Evolutionary conservation across 768 basidiomycete species (phyloP).

Genomic region (Dioszegia crocea): DNA sequence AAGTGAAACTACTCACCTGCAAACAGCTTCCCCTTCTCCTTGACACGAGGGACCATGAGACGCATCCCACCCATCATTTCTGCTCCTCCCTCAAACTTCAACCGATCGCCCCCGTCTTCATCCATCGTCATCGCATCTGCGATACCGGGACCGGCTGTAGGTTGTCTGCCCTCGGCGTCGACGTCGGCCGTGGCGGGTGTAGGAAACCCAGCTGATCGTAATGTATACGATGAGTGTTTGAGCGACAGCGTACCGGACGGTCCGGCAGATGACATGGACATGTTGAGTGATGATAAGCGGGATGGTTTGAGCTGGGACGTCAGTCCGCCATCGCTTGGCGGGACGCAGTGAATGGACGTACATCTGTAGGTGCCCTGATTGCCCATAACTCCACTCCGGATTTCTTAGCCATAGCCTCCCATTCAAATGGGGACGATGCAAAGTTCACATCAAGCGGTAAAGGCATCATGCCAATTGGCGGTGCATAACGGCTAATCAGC

Average conservation of each 20-base stretch:
- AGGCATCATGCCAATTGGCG: conserved; percentile 32
- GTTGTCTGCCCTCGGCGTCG: conserved; percentile 28
- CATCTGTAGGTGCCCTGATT: conserved; percentile 40
- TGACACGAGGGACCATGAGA: conserved; percentile 37
- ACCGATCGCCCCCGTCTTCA: conserved; percentile 12
- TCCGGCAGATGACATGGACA: neutral
- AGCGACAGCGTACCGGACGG: conserved; percentile 27
- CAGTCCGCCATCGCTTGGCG: neutral
- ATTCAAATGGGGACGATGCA: conserved; percentile 38
- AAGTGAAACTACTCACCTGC: conserved; percentile 27
- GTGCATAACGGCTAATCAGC: conserved; percentile 27
- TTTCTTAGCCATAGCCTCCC: conserved; percentile 30
- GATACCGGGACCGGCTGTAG: conserved; percentile 29
- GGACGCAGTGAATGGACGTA: conserved; percentile 11
- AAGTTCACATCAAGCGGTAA: conserved; percentile 19
- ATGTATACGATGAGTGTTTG: conserved; percentile 23
- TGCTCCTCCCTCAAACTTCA: conserved; percentile 40
- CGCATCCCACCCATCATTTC: conserved; percentile 45
- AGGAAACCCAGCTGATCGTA: conserved; percentile 19
- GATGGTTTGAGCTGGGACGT: conserved; percentile 39
- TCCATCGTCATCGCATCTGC: conserved; percentile 38
- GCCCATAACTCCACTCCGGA: conserved; percentile 44
- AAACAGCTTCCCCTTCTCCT: conserved; percentile 30
- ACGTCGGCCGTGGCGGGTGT: conserved; percentile 8
- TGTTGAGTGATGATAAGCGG: conserved; percentile 26